phyloP scores from a whole-genome alignment of 2,329 filamentous ascomycete genomes.

The Trichophyton equinum region DNA sequence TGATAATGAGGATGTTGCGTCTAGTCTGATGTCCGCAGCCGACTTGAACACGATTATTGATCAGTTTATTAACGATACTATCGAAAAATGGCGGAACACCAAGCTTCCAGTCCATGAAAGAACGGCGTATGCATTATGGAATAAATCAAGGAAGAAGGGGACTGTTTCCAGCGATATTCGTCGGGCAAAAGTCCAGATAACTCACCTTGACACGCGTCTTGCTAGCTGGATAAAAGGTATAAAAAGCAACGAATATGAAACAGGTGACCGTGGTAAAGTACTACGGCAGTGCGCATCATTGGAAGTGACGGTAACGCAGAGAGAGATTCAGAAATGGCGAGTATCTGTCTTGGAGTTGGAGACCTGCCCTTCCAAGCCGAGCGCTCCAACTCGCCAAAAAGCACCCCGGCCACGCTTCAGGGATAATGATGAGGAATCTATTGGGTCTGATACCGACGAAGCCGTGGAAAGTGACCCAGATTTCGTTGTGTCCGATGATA shows the following conservation, averaged over 20 bases:
- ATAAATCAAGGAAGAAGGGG: constrained; percentile 35
- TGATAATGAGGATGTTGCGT: constrained; percentile 10
- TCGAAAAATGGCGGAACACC: constrained; percentile 44
- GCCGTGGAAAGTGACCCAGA: constrained; percentile 17
- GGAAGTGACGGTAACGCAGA: constrained; percentile 52
- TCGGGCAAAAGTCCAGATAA: constrained; percentile 32
- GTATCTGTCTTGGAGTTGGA: constrained; percentile 29
- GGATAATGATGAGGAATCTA: constrained; percentile 23
- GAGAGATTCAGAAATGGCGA: constrained; percentile 35
- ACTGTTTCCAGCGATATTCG: constrained; percentile 34
- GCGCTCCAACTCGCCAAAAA: constrained; percentile 1
- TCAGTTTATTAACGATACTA: constrained; percentile 40
- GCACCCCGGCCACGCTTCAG: constrained; percentile 5
- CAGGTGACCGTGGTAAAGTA: constrained; percentile 35
- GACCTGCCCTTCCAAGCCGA: constrained; percentile 21
- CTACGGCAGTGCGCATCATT: constrained; percentile 45
- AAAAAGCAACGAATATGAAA: constrained; percentile 40
- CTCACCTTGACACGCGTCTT: constrained; percentile 41
- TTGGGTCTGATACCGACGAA: constrained; percentile 21
- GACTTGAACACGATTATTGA: constrained; percentile 44
- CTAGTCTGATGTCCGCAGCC: constrained; percentile 28
- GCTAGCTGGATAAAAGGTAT: constrained; percentile 45
- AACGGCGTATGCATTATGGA: constrained; percentile 53
- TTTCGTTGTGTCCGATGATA: constrained; percentile 21
- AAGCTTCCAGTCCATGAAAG: constrained; percentile 44